Evolutionary conservation across 2,329 filamentous ascomycete genomes (phyloP), one percentile per base, ranked within the genome.

Genomic region (Macrophomina tecta): DNA sequence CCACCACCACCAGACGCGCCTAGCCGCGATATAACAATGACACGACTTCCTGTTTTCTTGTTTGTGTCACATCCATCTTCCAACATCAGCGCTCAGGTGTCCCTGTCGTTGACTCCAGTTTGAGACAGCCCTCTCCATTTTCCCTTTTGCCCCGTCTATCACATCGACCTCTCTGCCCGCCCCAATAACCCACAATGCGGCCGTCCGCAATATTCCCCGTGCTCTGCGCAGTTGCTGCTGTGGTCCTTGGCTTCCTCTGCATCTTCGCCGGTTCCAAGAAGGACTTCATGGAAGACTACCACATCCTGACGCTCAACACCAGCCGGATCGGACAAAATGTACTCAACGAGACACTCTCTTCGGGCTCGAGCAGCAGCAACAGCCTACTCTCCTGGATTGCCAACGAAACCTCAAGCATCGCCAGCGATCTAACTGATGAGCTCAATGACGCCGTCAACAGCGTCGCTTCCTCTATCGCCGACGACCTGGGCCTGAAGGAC

Each of bases 261-360:
- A 80, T 90, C 67, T 89, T 89, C 70, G 87, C 88, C 1, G 88
- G 45, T 81, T 83, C 45, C 86, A 85, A 71, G 79, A 38, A 58
- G 28, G 49, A 34, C 45, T 84, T 88, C 70, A 82, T 90, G 76
- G 82, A 88, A 69, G 79, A 84, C 64, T 87, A 84, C 68, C 79
- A 86, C 67, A 78, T 90, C 38, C 73, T 90, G 45, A 87, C 85
- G 4, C 80, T 89, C 70, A 88, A 89, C 76, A 85, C 84, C 28
- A 87, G 86, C 3, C 82, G 81, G 48, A 77, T 88, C 36, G 85
- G 86, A 63, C 77, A 78, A 64, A 77, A 73, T 55, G 36, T 40
- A 12, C 46, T 62, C 18, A 51, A 46, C 48, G 67, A 72, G 72
- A 49, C 56, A 12, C 12, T 48, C 51, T 28, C 38, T 34, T 36